phyloP scores from a whole-genome alignment of 768 basidiomycete genomes.

The Auriscalpium microsporum region DNA sequence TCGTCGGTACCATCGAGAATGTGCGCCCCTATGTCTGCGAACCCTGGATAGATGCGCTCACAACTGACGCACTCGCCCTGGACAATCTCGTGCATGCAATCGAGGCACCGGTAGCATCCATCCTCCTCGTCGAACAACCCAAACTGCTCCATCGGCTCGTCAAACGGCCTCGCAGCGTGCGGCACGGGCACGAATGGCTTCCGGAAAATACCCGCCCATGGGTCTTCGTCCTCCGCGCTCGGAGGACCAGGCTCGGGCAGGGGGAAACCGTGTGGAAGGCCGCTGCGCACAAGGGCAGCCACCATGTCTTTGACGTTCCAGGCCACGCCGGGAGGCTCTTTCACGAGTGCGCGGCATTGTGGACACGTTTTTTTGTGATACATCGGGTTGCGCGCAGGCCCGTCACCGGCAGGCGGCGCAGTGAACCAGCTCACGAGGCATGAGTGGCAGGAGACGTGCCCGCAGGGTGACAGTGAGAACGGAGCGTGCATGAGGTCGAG shows the following conservation, averaged over 20 bases:
- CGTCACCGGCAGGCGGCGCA: slow-evolving; percentile 22
- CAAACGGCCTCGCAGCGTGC: slow-evolving; percentile 10
- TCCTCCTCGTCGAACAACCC: slow-evolving; percentile 71
- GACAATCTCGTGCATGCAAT: slow-evolving; percentile 75
- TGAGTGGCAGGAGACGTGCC: slow-evolving; percentile 60
- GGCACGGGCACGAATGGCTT: slow-evolving; percentile 18
- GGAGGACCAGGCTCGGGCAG: slow-evolving; percentile 14
- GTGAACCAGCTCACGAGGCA: slow-evolving; percentile 78
- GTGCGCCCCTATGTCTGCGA: slow-evolving; percentile 22
- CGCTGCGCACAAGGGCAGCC: slow-evolving; percentile 41
- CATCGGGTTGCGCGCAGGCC: slow-evolving; percentile 17
- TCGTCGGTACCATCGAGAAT: slow-evolving; percentile 12
- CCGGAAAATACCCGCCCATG: slow-evolving; percentile 59
- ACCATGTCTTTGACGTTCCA: slow-evolving; percentile 43
- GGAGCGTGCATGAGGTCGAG: slow-evolving; percentile 67
- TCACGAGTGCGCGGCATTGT: slow-evolving; percentile 36
- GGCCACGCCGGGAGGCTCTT: slow-evolving; percentile 37
- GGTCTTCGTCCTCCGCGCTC: slow-evolving; percentile 33
- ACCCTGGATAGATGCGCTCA: slow-evolving; percentile 46
- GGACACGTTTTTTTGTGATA: slow-evolving; percentile 35
- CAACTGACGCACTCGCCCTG: slow-evolving; percentile 58
- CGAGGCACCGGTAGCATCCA: slow-evolving; percentile 68
- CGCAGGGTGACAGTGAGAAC: slow-evolving; percentile 68
- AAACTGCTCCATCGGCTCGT: slow-evolving; percentile 26
- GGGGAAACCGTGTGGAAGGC: slow-evolving; percentile 28